Evolutionary conservation across 768 basidiomycete genomes (phyloP), one percentile per base, ranked within the genome.

Genomic region (Suillus plorans): DNA sequence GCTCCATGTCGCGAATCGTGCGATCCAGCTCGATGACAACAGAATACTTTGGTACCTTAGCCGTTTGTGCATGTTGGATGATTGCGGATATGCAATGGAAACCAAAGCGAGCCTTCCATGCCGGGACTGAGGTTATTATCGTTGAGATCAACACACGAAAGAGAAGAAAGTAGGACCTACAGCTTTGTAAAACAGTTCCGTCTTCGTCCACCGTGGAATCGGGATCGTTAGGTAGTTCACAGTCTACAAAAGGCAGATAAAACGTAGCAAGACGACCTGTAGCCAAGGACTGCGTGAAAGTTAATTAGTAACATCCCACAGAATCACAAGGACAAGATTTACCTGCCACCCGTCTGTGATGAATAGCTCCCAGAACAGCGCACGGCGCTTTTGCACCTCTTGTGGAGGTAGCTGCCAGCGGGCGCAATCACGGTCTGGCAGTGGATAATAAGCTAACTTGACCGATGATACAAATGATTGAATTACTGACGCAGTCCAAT

Each of bases 341-440:
- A 88, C 89, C 82, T 89, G 88, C 88, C 89, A 90, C 66, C 86
- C 86, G 71, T 90, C 89, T 0, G 89, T 88, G 67, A 89, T 87
- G 68, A 89, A 89, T 36, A 90, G 65, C 66, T 91, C 89, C 89
- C 89, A 90, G 69, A 90, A 90, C 28, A 90, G 72, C 1, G 86
- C 83, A 37, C 89, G 82, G 5, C 89, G 83, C 72, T 89, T 89
- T 76, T 91, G 88, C 5, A 90, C 86, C 69, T 89, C 89, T 1
- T 81, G 79, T 4, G 82, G 81, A 6, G 84, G 67, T 22, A 91
- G 73, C 44, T 85, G 83, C 88, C 89, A 91, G 37, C 89, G 81
- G 6, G 89, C 89, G 71, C 87, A 88, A 70, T 91, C 89, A 9
- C 88, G 87, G 69, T 91, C 89, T 90, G 63, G 50, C 25, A 2